Evolutionary conservation across 1,139 yeast genomes (phyloP).

Genomic region (Saccharomyces pastorianus): DNA sequence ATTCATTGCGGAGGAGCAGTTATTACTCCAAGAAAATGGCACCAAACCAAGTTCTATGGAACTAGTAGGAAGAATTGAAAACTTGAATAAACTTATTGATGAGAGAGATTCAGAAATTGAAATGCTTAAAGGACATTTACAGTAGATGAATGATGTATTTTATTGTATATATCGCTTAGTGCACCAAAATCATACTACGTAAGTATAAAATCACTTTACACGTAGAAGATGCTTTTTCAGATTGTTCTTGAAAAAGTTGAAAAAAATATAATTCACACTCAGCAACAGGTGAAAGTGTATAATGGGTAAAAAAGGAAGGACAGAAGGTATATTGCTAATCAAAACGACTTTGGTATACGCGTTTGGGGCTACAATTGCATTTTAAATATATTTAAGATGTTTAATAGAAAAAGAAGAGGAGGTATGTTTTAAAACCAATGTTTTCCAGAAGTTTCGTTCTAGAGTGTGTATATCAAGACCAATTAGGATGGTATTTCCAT

Average conservation of each 20-base stretch:
- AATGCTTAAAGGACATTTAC: conserved; percentile 1
- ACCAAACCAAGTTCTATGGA: conserved; percentile 47
- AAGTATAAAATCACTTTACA: background rate
- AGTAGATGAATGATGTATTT: background rate
- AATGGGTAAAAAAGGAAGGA: background rate
- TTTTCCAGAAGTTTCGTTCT: conserved; percentile 1
- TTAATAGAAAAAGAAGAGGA: conserved; percentile 28
- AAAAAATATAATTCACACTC: conserved; percentile 1
- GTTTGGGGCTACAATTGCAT: background rate
- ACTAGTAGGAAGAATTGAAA: conserved; percentile 49
- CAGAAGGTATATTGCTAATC: background rate
- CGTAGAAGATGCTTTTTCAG: background rate
- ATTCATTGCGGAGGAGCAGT: conserved; percentile 64
- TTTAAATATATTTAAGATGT: conserved; percentile 12
- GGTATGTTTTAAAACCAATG: conserved; percentile 11
- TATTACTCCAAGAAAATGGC: conserved; percentile 48
- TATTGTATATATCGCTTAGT: background rate
- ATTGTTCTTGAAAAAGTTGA: background rate
- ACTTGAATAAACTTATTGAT: conserved; percentile 40
- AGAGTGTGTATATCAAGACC: conserved; percentile 1
- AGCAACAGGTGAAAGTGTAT: background rate
- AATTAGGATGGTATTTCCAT: background rate
- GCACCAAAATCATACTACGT: background rate
- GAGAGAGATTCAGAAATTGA: conserved; percentile 39
- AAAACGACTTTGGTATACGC: background rate